Base-by-base conservation (phyloP, 2,329 filamentous ascomycete genomes). In the Pseudogymnoascus sp. region DNA sequence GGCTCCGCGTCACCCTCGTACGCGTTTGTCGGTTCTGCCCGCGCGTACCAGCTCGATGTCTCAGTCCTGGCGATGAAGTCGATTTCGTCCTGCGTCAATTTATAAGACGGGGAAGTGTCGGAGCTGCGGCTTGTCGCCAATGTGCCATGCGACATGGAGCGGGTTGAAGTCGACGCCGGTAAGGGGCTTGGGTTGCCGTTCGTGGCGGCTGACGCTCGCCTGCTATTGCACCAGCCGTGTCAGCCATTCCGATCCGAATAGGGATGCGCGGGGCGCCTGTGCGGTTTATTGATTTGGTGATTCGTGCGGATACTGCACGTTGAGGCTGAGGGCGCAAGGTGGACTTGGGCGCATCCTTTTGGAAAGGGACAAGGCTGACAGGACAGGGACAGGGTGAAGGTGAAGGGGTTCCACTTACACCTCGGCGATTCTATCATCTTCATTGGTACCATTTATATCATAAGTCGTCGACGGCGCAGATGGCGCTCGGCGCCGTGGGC, bases 211-310 rank as follows among this genome's bases (percentile, higher is more conserved):
- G 49, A 56, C 8, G 49, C 49, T 34, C 49, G 49, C 11, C 49
- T 56, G 49, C 49, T 56, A 56, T 56, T 56, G 49, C 34, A 34
- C 49, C 46, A 56, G 25, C n/a, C n/a, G 4, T 56, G 46, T 56
- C 28, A 56, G 46, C 25, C 28, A 18, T 56, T 56, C 28, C 34
- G 46, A 18, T 56, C 25, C n/a, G 11, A 34, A 56, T 9, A 12
- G 2, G 25, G 46, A 56, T n/a, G 46, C 46, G 46, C 25, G 7
- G 12, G 23, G 46, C 25, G 25, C 46, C 5, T 56, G 46, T 9
- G 25, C 8, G 46, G 28, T 56, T 56, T 56, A 56, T 56, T 34
- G 46, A 56, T 56, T 31, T 34, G 12, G 5, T 56, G 46, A 16
- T 56, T 56, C 25, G 28, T 18, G 25, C 25, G 46, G 6, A 18